These are phyloP conservation scores for Lachancea quebecensis DNA, from an alignment of 805 yeast species.

Conservation along the genomic window DNA sequence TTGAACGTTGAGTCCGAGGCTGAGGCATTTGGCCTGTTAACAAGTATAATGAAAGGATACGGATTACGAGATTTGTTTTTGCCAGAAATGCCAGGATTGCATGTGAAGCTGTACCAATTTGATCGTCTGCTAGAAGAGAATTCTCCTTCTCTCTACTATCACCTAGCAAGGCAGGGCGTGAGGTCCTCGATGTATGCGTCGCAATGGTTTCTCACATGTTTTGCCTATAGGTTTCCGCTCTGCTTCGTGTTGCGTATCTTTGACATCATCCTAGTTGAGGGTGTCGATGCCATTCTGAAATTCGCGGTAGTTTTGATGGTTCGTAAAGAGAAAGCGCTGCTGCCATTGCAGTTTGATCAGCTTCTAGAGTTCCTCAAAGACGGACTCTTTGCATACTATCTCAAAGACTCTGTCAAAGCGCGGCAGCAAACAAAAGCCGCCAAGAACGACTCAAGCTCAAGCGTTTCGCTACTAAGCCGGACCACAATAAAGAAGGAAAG, in stretches of 20 bases:
- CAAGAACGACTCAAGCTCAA: neutral
- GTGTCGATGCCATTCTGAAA: conserved; percentile 76
- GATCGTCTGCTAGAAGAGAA: conserved; percentile 78
- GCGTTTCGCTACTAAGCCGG: neutral
- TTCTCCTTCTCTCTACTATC: conserved; percentile 65
- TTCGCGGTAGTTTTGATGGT: conserved; percentile 77
- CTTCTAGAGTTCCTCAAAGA: conserved; percentile 74
- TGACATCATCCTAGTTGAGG: conserved; percentile 87
- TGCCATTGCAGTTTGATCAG: conserved; percentile 65
- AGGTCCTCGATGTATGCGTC: conserved; percentile 94
- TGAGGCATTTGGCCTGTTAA: conserved; percentile 78
- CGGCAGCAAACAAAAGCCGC: conserved; percentile 4
- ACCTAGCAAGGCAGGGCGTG: conserved; percentile 78
- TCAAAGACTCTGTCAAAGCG: conserved; percentile 32
- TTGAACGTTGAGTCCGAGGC: conserved; percentile 62
- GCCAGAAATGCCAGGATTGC: conserved; percentile 92
- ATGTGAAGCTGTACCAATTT: conserved; percentile 77
- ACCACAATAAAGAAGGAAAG: neutral
- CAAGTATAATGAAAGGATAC: conserved; percentile 77
- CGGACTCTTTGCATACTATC: conserved; percentile 64
- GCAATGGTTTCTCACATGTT: conserved; percentile 94
- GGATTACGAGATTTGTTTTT: conserved; percentile 69
- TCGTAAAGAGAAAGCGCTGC: conserved; percentile 53
- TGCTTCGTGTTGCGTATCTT: conserved; percentile 80
- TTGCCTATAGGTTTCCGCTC: conserved; percentile 91